phyloP scores from a whole-genome alignment of 768 basidiomycete species.

The Trametes cinnabarina region DNA sequence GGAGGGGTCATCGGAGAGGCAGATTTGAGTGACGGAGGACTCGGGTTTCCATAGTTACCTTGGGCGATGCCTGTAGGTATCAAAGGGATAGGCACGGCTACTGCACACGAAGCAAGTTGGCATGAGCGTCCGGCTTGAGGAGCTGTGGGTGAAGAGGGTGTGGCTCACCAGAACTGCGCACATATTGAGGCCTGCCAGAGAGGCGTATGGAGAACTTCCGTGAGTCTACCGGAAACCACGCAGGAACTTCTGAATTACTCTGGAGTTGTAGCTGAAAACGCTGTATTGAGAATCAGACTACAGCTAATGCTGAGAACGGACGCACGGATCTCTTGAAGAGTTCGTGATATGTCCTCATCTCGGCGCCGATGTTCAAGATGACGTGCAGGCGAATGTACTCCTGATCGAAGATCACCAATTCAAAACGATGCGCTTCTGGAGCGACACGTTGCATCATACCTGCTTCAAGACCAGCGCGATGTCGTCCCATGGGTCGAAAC shows the following conservation, averaged over 20 bases:
- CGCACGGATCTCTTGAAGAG: constrained; percentile 40
- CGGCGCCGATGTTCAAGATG: constrained; percentile 46
- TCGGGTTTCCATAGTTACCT: constrained; percentile 16
- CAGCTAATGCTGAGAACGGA: background rate
- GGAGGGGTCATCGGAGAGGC: constrained; percentile 9
- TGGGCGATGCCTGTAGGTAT: constrained; percentile 5
- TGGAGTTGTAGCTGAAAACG: constrained; percentile 17
- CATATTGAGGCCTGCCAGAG: constrained; percentile 33
- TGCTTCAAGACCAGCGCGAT: constrained; percentile 20
- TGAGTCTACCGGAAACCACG: constrained; percentile 43
- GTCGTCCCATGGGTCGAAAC: constrained; percentile 28
- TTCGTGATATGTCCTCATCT: constrained; percentile 44
- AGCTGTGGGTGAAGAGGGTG: background rate
- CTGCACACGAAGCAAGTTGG: background rate
- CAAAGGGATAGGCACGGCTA: constrained; percentile 5
- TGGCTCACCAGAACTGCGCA: constrained; percentile 13
- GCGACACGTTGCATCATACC: constrained; percentile 14
- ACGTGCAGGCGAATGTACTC: constrained; percentile 57
- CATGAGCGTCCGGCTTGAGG: background rate
- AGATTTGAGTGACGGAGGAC: background rate
- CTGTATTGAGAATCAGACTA: constrained; percentile 37
- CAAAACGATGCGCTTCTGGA: constrained; percentile 40
- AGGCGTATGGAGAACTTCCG: constrained; percentile 41
- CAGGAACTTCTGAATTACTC: constrained; percentile 23
- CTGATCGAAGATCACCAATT: constrained; percentile 40